Base-by-base conservation (phyloP, 176 grass and related monocot species). In the Pontederia crassipes region DNA sequence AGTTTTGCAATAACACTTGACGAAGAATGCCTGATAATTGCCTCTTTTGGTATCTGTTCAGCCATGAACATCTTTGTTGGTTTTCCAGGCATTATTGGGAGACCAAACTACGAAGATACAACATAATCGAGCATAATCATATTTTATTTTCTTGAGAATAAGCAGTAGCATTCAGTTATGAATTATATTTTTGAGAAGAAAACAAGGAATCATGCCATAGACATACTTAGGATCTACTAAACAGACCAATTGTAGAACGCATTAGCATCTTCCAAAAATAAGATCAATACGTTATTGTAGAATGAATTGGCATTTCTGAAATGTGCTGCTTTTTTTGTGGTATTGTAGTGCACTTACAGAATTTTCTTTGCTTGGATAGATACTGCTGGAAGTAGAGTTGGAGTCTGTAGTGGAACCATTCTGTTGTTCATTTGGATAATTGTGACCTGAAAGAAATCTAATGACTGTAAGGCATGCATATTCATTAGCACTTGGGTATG, bases 1-100 rank as follows among this genome's bases (percentile, higher is more conserved):
- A 90, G 71, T 64, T 86, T 90, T 71, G 87, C 87, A 49, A 90
- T 82, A 40, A 90, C 82, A 77, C 79, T 82, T 57, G 87, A 73
- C 4, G 82, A 83, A 20, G 79, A 69, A 16, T 40, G 18, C 28
- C 59, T 73, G 20, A 45, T 64, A 47, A 64, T 59, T 53, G 49
- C 51, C 64, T 64, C 60, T 64, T 15, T 74, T 26, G 35, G 15
- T 48, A 48, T 46, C 71, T 74, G 35, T 55, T 62, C 49, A 55
- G 9, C 45, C 46, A 16, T 49, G 20, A 8, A 17, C 46, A 20
- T 62, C 28, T 46, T 24, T 64, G 17, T 54, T 70, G 69, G 20
- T 51, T 28, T 49, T 28, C 6, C 18, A 51, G 12, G 62, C 49
- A 12, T 10, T 28, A 20, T 65, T 46, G 62, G 1, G 14, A 12